Evolutionary conservation across 23 red algal species (phyloP).

Genomic region (Gracilariopsis chorda): DNA sequence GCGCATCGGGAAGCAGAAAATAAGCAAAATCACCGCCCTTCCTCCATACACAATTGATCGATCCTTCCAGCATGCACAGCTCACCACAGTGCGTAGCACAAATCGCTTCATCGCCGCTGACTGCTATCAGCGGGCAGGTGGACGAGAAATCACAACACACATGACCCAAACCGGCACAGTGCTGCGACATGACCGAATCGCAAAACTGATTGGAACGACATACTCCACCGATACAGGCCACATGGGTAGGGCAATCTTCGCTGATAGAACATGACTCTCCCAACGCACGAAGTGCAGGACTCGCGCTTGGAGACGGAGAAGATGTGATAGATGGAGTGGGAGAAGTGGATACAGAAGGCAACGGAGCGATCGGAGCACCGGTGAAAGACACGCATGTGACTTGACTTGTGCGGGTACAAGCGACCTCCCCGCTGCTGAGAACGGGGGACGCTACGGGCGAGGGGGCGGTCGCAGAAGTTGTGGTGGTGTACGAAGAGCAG

Average conservation of each 20-base stretch:
- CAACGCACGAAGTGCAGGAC: not conserved
- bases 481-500: not conserved
- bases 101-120: not conserved
- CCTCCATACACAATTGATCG: not conserved
- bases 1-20: not conserved
- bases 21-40: slow-evolving; percentile 12
- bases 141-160: slow-evolving; percentile 4
- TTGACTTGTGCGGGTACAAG: not conserved
- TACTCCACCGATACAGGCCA: not conserved
- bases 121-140: not conserved
- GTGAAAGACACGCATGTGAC: not conserved
- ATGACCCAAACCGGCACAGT: not conserved
- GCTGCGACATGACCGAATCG: not conserved
- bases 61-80: slow-evolving; percentile 7
- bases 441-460: not conserved
- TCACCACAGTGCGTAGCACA: slow-evolving; percentile 19
- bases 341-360: not conserved
- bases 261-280: not conserved
- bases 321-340: not conserved
- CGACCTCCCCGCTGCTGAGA: not conserved
- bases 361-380: not conserved
- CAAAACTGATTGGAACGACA: slow-evolving; percentile 15
- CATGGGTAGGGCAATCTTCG: not conserved
- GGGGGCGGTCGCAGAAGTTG: no score
- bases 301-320: not conserved